Conservation (phyloP, 345 rosid species). For the Hibiscus tridactylites region DNA sequence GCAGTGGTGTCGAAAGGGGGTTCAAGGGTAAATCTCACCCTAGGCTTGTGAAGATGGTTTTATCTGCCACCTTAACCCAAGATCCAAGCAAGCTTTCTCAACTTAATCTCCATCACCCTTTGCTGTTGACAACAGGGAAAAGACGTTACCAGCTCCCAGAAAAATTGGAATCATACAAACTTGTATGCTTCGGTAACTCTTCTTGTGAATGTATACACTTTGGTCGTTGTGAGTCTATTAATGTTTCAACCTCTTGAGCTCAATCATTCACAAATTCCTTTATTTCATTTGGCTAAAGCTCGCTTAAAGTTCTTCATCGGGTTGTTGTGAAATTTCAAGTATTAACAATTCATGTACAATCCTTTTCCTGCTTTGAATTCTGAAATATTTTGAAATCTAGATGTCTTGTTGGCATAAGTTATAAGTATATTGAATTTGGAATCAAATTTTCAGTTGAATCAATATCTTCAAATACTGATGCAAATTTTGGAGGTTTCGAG, state of each 20-base stretch:
- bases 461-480: background rate
- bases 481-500: background rate
- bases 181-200: conserved; percentile 43
- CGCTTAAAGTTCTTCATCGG: background rate
- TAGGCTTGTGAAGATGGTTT: conserved; percentile 78
- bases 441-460: background rate
- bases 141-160: conserved; percentile 71
- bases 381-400: conserved; percentile 1
- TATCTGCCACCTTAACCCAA: conserved; percentile 89
- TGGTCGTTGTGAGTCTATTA: background rate
- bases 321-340: background rate
- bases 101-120: conserved; percentile 86
- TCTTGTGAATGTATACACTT: background rate
- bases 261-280: background rate
- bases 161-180: conserved; percentile 70
- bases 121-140: conserved; percentile 74
- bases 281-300: background rate
- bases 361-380: background rate
- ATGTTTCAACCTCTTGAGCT: conserved; percentile 3
- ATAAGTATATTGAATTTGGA: background rate
- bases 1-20: conserved; percentile 78
- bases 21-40: conserved; percentile 74
- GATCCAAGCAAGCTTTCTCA: conserved; percentile 97
- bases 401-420: background rate
- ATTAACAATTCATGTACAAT: background rate